A percentile compares a stretch with the other conserved stretches of the same genome.
Conservation (phyloP, 1,284 basidiomycete species). For the Ganoderma leucocontextum region DNA sequence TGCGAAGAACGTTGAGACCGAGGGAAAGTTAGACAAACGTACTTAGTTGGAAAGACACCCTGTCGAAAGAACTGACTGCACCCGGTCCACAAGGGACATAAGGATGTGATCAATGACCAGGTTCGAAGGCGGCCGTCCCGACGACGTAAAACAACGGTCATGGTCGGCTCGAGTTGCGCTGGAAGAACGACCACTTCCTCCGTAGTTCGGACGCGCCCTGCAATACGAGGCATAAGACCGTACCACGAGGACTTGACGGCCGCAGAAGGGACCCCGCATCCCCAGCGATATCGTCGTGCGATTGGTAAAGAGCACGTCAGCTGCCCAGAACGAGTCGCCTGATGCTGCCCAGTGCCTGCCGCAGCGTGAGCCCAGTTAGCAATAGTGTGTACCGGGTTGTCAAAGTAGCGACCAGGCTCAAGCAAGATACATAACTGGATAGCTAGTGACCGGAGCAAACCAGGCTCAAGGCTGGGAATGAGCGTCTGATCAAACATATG, state of each 20-base stretch:
- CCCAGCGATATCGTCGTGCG: not conserved
- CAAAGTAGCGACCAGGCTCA: not conserved
- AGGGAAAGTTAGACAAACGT: too few relatives aligned
- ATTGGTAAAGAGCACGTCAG: not conserved
- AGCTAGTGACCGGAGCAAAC: too few relatives aligned
- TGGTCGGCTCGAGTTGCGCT: not conserved
- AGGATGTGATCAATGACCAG: not conserved
- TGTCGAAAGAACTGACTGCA: too few relatives aligned
- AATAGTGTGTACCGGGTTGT: not conserved
- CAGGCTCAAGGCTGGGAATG: too few relatives aligned
- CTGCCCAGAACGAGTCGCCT: not conserved
- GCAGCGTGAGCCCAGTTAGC: not conserved
- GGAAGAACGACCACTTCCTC: not conserved
- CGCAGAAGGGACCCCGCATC: not conserved
- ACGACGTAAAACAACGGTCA: slow-evolving; percentile 1
- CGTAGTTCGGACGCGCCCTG: not conserved
- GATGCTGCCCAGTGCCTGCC: not conserved
- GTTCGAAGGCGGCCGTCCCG: not conserved
- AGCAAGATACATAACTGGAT: not conserved
- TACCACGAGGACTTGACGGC: not conserved
- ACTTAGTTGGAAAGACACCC: too few relatives aligned
- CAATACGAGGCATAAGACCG: not conserved
- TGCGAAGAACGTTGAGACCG: not conserved
- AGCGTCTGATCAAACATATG: not conserved
- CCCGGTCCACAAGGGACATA: too few relatives aligned